Evolutionary conservation across 2,329 filamentous ascomycete genomes (phyloP).

Genomic region (Claviceps paspali): DNA sequence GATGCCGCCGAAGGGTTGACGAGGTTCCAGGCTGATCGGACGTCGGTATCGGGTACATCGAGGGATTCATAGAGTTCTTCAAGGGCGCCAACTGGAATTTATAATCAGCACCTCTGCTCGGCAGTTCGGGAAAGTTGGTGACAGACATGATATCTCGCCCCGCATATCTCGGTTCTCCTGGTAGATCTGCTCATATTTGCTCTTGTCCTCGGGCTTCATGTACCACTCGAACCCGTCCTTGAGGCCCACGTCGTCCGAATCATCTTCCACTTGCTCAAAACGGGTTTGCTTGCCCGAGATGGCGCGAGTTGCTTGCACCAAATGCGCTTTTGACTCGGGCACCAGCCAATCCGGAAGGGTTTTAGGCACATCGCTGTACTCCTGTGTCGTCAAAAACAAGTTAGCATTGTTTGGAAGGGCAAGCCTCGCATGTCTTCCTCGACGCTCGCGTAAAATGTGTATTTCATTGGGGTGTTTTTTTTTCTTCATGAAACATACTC

Average conservation of each 20-base stretch:
- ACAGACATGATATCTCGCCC: slow-evolving; percentile 66
- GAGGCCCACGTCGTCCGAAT: slow-evolving; percentile 66
- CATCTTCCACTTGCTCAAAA: slow-evolving; percentile 75
- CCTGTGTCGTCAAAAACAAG: slow-evolving; percentile 31
- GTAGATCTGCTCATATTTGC: slow-evolving; percentile 96
- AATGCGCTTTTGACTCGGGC: slow-evolving; percentile 83
- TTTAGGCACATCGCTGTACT: slow-evolving; percentile 77
- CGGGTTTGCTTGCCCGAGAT: slow-evolving; percentile 64
- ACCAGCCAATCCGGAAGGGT: slow-evolving; percentile 90
- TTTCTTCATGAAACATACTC: slow-evolving; percentile 42
- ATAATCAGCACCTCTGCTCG: not conserved
- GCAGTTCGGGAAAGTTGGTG: not conserved
- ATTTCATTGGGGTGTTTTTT: too few relatives aligned
- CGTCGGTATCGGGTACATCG: slow-evolving; percentile 59
- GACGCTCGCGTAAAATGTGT: not conserved
- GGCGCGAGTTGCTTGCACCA: slow-evolving; percentile 70
- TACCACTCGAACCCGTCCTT: slow-evolving; percentile 99
- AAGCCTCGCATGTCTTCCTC: not conserved
- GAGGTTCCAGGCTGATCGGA: slow-evolving; percentile 90
- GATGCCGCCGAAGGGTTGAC: slow-evolving; percentile 78
- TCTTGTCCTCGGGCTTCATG: slow-evolving; percentile 81
- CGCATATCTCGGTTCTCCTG: slow-evolving; percentile 77
- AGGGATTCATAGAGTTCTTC: slow-evolving; percentile 73
- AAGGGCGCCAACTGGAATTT: slow-evolving; percentile 51
- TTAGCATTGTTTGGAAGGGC: not conserved